These are phyloP conservation scores for Aspergillus sp. DNA, from an alignment of 2,329 filamentous ascomycete genomes.

Conservation along the genomic window DNA sequence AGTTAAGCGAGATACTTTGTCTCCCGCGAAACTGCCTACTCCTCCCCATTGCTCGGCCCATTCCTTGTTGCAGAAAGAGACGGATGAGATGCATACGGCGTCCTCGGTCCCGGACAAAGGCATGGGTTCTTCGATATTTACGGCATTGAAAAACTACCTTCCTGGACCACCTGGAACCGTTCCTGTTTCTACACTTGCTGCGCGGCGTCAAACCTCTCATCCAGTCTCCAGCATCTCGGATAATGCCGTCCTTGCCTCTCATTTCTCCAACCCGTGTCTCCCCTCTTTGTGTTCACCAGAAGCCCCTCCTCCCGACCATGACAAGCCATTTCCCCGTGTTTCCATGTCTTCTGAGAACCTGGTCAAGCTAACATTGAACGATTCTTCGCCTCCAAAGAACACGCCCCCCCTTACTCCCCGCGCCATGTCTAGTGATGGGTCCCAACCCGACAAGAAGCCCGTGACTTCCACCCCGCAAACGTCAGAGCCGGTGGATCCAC, in stretches of 20 bases:
- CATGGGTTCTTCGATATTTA: conserved; percentile 33
- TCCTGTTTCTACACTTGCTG: conserved; percentile 25
- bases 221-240: conserved; percentile 59
- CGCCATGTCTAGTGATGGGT: conserved; percentile 63
- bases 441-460: conserved; percentile 21
- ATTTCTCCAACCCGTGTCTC: conserved; percentile 61
- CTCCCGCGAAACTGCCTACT: conserved; percentile 33
- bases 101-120: conserved; percentile 30
- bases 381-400: conserved; percentile 64
- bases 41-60: conserved; percentile 37
- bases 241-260: conserved; percentile 56
- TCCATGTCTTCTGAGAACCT: conserved; percentile 39
- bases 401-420: conserved; percentile 84
- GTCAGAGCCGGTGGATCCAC: conserved; percentile 11
- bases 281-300: conserved; percentile 36
- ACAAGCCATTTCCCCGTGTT: conserved; percentile 26
- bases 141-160: conserved; percentile 39
- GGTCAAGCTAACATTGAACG: conserved; percentile 73
- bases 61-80: conserved; percentile 38
- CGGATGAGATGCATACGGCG: conserved; percentile 34
- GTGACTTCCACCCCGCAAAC: conserved; percentile 11
- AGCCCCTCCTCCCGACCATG: conserved; percentile 45
- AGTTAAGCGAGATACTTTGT: conserved; percentile 21
- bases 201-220: conserved; percentile 40
- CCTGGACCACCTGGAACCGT: conserved; percentile 24